Evolutionary conservation across 129 eudicot genomes (phyloP).

Genomic region (Solidago caesia): DNA sequence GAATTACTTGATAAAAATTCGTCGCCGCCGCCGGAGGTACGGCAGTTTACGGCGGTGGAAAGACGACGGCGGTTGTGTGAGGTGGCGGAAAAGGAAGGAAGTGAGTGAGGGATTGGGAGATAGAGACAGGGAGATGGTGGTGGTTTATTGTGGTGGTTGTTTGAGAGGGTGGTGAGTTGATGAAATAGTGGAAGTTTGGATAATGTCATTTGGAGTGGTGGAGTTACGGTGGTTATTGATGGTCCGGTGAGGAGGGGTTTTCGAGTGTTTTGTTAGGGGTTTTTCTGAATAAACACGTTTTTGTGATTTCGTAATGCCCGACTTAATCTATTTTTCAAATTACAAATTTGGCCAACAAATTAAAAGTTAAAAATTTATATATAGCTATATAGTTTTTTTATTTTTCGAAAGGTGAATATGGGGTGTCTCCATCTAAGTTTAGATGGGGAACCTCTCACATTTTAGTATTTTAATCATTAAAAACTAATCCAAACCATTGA

Average conservation of each 20-base stretch:
- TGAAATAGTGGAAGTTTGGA: slow-evolving; percentile 33
- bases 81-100: slow-evolving; percentile 23
- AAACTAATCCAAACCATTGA: no score
- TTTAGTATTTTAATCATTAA: no score
- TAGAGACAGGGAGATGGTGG: slow-evolving; percentile 25
- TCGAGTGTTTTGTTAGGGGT: slow-evolving; percentile 1
- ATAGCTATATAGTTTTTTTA: no score
- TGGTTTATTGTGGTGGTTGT: slow-evolving; percentile 31
- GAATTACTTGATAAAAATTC: slow-evolving; percentile 48
- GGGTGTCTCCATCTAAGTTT: no score
- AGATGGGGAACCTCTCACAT: no score
- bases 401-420: no score
- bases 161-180: slow-evolving; percentile 32
- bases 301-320: no score
- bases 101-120: slow-evolving; percentile 41
- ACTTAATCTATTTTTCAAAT: no score
- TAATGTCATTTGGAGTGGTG: slow-evolving; percentile 27
- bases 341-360: no score
- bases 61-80: slow-evolving; percentile 5
- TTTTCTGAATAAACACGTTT: neutral
- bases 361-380: no score
- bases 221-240: neutral
- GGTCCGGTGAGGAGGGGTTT: slow-evolving; percentile 21
- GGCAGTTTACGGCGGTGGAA: slow-evolving; percentile 36
- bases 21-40: slow-evolving; percentile 60